phyloP scores from a whole-genome alignment of 306 rosid species.

The Quercus dentata region DNA sequence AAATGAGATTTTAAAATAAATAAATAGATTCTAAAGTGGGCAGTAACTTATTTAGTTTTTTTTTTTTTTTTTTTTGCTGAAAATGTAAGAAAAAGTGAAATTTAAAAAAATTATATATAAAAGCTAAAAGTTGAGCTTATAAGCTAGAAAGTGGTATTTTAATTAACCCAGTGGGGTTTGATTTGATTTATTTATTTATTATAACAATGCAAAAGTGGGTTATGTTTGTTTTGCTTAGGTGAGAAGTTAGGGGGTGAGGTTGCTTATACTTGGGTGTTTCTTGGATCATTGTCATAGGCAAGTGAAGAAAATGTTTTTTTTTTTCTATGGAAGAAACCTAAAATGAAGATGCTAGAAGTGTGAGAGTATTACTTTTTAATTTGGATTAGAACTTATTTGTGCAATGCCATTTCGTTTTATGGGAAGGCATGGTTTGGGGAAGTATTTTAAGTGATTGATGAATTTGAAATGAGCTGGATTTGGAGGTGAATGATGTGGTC shows the following conservation, averaged over 20 bases:
- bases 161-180: neutral
- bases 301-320: neutral
- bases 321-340: neutral
- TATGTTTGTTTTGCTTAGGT: neutral
- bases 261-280: neutral
- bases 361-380: neutral
- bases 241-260: neutral
- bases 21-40: no score
- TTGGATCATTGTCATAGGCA: neutral
- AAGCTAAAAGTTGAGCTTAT: no score
- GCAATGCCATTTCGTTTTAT: neutral
- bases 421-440: neutral
- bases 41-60: no score
- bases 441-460: neutral
- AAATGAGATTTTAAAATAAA: no score
- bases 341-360: neutral
- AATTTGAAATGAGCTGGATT: neutral
- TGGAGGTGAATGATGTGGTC: neutral
- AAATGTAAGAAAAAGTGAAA: no score
- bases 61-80: no score
- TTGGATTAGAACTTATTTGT: no score
- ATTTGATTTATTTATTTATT: no score
- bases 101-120: no score
- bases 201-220: neutral
- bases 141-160: no score